A percentile compares a stretch with the other conserved stretches of the same genome.
phyloP scores from a whole-genome alignment of 345 rosid genomes.

The Pistacia atlantica region DNA sequence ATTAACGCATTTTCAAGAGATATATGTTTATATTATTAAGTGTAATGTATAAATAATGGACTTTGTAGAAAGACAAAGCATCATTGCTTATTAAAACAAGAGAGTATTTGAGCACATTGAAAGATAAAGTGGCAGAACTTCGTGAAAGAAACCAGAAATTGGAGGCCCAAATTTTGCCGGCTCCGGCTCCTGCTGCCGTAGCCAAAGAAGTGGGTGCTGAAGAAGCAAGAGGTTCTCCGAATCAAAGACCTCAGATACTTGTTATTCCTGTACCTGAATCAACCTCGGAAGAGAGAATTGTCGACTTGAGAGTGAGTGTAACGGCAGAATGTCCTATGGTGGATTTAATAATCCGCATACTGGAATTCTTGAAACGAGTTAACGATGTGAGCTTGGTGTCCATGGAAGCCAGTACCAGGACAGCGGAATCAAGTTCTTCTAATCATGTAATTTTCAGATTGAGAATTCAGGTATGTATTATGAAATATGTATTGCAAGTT shows the following conservation, averaged over 20 bases:
- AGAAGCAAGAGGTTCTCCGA: constrained; percentile 19
- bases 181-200: constrained; percentile 12
- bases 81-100: constrained; percentile 60
- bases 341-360: constrained; percentile 49
- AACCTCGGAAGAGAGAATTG: constrained; percentile 40
- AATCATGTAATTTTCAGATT: constrained; percentile 48
- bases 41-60: not conserved
- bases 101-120: constrained; percentile 54
- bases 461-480: constrained; percentile 51
- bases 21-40: not conserved
- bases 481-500: not conserved
- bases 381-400: constrained; percentile 52
- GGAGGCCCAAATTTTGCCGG: constrained; percentile 42
- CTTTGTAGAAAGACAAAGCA: constrained; percentile 67
- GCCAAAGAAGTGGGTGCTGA: constrained; percentile 5
- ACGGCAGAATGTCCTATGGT: constrained; percentile 40
- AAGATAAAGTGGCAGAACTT: constrained; percentile 56
- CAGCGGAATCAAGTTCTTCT: constrained; percentile 26
- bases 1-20: no score
- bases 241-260: constrained; percentile 41
- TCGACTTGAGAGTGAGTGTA: constrained; percentile 53
- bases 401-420: constrained; percentile 47
- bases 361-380: constrained; percentile 64
- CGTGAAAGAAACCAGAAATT: constrained; percentile 40
- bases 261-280: constrained; percentile 40